A percentile compares a stretch with the other conserved stretches of the same genome.
phyloP scores from a whole-genome alignment of 352 stramenopile genomes.

The Globisporangium cederbergense region DNA sequence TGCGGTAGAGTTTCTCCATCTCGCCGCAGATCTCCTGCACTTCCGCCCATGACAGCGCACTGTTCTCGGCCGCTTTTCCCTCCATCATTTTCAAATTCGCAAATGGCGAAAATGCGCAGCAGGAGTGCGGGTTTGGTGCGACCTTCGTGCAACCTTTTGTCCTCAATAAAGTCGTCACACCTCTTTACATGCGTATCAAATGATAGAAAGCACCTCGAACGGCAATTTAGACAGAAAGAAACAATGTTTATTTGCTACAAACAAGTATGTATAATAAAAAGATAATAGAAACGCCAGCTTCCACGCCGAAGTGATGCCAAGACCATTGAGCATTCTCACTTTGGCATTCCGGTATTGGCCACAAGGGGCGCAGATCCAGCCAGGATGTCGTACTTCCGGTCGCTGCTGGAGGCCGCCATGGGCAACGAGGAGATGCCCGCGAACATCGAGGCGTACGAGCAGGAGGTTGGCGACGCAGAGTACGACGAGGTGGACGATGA shows the following conservation, averaged over 20 bases:
- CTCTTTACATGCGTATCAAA: neutral
- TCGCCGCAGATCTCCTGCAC: constrained; percentile 67
- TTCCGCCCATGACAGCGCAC: constrained; percentile 51
- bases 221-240: too few relatives aligned
- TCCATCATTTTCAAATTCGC: constrained; percentile 30
- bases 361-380: neutral
- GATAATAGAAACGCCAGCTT: neutral
- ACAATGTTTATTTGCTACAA: too few relatives aligned
- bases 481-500: constrained; percentile 24
- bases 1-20: constrained; percentile 58
- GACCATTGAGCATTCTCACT: constrained; percentile 7
- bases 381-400: constrained; percentile 80
- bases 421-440: constrained; percentile 50
- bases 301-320: neutral
- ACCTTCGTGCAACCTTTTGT: constrained; percentile 27
- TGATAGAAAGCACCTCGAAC: too few relatives aligned
- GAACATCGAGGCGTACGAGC: constrained; percentile 49
- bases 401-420: constrained; percentile 81
- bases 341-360: neutral
- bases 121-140: neutral
- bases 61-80: constrained; percentile 21
- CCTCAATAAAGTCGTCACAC: neutral
- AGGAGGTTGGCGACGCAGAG: constrained; percentile 14
- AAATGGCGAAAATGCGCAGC: constrained; percentile 6
- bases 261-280: neutral